These are phyloP conservation scores for Apiotrichum mycotoxinovorans DNA, from an alignment of 1,284 basidiomycete genomes.

Conservation along the genomic window DNA sequence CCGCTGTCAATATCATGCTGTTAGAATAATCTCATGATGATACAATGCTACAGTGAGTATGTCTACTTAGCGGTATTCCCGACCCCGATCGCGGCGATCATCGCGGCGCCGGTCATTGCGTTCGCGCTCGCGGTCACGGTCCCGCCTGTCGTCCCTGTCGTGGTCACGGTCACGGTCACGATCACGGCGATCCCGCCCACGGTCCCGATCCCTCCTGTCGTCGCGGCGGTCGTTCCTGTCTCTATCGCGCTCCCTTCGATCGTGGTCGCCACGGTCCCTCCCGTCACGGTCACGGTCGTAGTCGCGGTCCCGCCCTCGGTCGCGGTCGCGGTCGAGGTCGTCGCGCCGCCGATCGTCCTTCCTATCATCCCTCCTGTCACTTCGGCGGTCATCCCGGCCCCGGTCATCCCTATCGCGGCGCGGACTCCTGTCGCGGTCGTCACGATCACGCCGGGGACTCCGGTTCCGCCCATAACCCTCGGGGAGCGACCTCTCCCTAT, in stretches of 20 bases:
- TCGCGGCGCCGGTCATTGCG: background rate
- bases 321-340: slow-evolving; percentile 1
- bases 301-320: background rate
- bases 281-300: slow-evolving; percentile 2
- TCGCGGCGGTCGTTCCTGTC: too few relatives aligned
- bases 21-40: too few relatives aligned
- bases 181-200: background rate
- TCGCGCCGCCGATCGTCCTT: slow-evolving; percentile 8
- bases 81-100: background rate
- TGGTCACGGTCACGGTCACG: slow-evolving; percentile 13
- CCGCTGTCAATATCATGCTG: too few relatives aligned
- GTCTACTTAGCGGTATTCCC: background rate
- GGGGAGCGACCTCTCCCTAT: background rate
- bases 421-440: slow-evolving; percentile 15
- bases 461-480: slow-evolving; percentile 11
- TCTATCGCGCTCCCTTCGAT: background rate
- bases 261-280: background rate
- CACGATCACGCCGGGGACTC: slow-evolving; percentile 8
- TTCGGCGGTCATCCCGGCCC: slow-evolving; percentile 7
- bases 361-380: slow-evolving; percentile 6
- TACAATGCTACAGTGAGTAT: too few relatives aligned
- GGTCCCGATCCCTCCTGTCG: background rate
- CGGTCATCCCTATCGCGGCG: slow-evolving; percentile 13
- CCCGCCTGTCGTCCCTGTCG: slow-evolving; percentile 19
- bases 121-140: slow-evolving; percentile 11